Evolutionary conservation across 192 early-diverging fungal genomes (phyloP).

Genomic region (Oehlia diaphana): DNA sequence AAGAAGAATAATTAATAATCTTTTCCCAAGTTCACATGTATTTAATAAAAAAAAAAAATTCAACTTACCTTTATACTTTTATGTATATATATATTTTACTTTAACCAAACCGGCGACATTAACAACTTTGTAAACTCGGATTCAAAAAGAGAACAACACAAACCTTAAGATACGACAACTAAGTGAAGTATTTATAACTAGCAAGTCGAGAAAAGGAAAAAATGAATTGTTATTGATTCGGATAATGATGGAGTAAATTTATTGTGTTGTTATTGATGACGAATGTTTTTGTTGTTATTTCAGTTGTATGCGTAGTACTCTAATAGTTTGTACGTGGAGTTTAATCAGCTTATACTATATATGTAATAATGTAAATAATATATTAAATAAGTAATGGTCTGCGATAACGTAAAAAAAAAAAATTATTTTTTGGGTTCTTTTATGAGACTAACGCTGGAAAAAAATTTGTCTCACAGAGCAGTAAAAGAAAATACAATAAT

Average conservation of each 20-base stretch:
- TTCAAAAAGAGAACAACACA: background rate
- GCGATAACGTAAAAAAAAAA: background rate
- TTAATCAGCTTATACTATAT: background rate
- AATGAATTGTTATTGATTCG: background rate
- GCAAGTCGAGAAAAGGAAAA: background rate
- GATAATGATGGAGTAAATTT: background rate
- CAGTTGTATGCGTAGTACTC: background rate
- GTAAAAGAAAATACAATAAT: background rate
- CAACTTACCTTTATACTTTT: background rate
- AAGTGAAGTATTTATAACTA: background rate
- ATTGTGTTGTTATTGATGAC: background rate
- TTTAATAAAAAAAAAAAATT: background rate
- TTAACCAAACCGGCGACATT: background rate
- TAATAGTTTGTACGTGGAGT: background rate
- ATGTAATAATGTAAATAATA: background rate
- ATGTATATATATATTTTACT: background rate
- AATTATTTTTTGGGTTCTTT: background rate
- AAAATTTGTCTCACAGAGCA: background rate
- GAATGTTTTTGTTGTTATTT: background rate
- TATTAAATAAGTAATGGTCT: background rate
- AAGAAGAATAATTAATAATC: background rate
- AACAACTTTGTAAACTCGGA: background rate
- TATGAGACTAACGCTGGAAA: background rate
- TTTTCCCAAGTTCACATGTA: background rate
- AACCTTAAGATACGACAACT: background rate